phyloP scores from a whole-genome alignment of 371 early-diverging fungal genomes.

The Mucor plumbeus region DNA sequence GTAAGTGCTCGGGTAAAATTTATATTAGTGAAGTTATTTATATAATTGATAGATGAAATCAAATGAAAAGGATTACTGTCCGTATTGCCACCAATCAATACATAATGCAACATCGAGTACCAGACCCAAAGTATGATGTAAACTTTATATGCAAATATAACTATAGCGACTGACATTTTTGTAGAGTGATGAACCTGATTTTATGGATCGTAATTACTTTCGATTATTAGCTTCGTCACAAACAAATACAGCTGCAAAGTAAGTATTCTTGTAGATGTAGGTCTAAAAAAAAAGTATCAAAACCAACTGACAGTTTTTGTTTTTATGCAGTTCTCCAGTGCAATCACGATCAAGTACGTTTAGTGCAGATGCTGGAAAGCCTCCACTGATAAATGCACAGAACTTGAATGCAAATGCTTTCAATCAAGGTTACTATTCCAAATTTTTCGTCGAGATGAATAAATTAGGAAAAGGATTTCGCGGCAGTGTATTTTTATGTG shows the following conservation, averaged over 20 bases:
- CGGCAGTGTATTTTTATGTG: slow-evolving; percentile 91
- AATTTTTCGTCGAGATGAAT: slow-evolving; percentile 87
- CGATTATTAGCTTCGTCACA: slow-evolving; percentile 54
- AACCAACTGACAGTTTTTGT: neutral
- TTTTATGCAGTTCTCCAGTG: slow-evolving; percentile 19
- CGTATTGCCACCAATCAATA: slow-evolving; percentile 47
- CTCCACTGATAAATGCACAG: slow-evolving; percentile 3
- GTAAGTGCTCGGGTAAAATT: neutral
- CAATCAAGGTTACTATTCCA: slow-evolving; percentile 93
- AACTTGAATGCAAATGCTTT: slow-evolving; percentile 61
- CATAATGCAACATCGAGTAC: neutral
- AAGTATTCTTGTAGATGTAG: slow-evolving; percentile 8
- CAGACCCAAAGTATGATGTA: slow-evolving; percentile 5
- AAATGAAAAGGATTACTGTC: slow-evolving; percentile 30
- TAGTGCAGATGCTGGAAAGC: slow-evolving; percentile 8
- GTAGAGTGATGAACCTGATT: slow-evolving; percentile 41
- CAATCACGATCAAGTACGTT: slow-evolving; percentile 25
- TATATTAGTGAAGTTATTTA: neutral
- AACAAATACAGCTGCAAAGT: slow-evolving; percentile 39
- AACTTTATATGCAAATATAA: neutral
- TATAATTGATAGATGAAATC: neutral
- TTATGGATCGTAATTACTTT: slow-evolving; percentile 73
- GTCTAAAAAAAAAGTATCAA: neutral
- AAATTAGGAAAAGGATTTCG: slow-evolving; percentile 91
- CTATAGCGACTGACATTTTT: neutral